Conservation (phyloP, 2,329 filamentous ascomycete species). For the Phyllosticta paracitricarpa region DNA sequence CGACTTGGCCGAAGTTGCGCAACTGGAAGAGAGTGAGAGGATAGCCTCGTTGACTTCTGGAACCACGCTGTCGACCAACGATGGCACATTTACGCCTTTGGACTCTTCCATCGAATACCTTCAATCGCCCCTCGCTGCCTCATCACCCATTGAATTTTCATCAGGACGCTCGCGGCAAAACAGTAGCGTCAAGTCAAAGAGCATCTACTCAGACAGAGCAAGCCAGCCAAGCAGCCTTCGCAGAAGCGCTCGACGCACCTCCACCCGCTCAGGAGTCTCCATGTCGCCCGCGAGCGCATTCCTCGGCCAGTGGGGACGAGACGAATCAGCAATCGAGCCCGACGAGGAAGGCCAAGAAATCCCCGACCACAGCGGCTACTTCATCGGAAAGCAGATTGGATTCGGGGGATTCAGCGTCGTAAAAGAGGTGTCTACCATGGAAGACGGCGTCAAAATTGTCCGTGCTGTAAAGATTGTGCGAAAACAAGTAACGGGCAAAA, state of each 20-base stretch:
- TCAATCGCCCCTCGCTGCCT: slow-evolving; percentile 20
- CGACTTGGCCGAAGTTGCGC: slow-evolving; percentile 4
- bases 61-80: slow-evolving; percentile 29
- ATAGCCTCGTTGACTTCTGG: slow-evolving; percentile 34
- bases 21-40: slow-evolving; percentile 19
- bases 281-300: slow-evolving; percentile 51
- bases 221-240: slow-evolving; percentile 23
- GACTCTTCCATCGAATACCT: slow-evolving; percentile 24
- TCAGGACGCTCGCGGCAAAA: slow-evolving; percentile 20
- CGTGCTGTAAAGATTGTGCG: slow-evolving; percentile 59
- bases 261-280: slow-evolving; percentile 41
- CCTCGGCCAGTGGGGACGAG: slow-evolving; percentile 41
- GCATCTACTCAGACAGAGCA: slow-evolving; percentile 12
- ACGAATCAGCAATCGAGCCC: slow-evolving; percentile 28
- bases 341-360: slow-evolving; percentile 60
- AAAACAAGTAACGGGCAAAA: slow-evolving; percentile 45
- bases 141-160: slow-evolving; percentile 28
- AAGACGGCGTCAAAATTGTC: slow-evolving; percentile 42
- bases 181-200: slow-evolving; percentile 23
- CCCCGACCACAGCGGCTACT: slow-evolving; percentile 50
- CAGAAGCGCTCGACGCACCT: slow-evolving; percentile 29
- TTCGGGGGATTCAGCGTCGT: slow-evolving; percentile 57
- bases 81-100: slow-evolving; percentile 29
- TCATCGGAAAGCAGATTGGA: slow-evolving; percentile 57
- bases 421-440: slow-evolving; percentile 56